Percentiles rank a stretch among this genome's conserved stretches.
These are phyloP conservation scores for Sarocladium brachiariae DNA, from an alignment of 2,329 filamentous ascomycete species.

Conservation along the genomic window DNA sequence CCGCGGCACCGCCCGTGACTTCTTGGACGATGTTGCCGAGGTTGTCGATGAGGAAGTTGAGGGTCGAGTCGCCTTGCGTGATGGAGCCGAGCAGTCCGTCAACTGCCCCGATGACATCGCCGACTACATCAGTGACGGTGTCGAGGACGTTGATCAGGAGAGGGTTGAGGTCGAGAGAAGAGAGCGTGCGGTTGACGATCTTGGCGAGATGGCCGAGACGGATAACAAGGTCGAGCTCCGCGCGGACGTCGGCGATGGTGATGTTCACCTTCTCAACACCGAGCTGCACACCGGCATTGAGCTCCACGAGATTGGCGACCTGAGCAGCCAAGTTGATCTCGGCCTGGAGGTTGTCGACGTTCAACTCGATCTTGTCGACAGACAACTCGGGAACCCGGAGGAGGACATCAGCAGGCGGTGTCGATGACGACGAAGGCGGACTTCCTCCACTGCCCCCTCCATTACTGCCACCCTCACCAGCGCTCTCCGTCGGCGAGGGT, in stretches of 20 bases:
- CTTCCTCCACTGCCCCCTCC: not conserved
- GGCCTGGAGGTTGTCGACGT: conserved; percentile 51
- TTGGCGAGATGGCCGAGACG: conserved; percentile 52
- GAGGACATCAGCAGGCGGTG: conserved; percentile 37
- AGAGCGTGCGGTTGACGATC: conserved; percentile 54
- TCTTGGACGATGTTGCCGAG: conserved; percentile 58
- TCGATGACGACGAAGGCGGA: conserved; percentile 3
- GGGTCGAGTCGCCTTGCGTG: conserved; percentile 45
- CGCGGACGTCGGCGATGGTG: conserved; percentile 53
- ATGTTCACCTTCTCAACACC: conserved; percentile 48
- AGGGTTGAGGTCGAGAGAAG: conserved; percentile 53
- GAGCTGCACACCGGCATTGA: conserved; percentile 48
- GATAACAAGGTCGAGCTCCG: conserved; percentile 52
- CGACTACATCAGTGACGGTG: conserved; percentile 44
- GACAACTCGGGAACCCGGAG: conserved; percentile 51
- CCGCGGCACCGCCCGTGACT: conserved; percentile 39
- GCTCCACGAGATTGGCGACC: conserved; percentile 48
- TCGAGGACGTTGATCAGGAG: conserved; percentile 50
- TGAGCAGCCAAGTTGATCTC: conserved; percentile 55
- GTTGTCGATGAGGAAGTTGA: conserved; percentile 53
- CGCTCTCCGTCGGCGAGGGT: not conserved
- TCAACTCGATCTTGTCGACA: conserved; percentile 52
- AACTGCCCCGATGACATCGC: conserved; percentile 47
- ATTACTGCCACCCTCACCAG: not conserved
- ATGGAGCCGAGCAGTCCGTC: conserved; percentile 53